Evolutionary conservation across 2,329 filamentous ascomycete genomes (phyloP).

Genomic region (Fusarium torreyae): DNA sequence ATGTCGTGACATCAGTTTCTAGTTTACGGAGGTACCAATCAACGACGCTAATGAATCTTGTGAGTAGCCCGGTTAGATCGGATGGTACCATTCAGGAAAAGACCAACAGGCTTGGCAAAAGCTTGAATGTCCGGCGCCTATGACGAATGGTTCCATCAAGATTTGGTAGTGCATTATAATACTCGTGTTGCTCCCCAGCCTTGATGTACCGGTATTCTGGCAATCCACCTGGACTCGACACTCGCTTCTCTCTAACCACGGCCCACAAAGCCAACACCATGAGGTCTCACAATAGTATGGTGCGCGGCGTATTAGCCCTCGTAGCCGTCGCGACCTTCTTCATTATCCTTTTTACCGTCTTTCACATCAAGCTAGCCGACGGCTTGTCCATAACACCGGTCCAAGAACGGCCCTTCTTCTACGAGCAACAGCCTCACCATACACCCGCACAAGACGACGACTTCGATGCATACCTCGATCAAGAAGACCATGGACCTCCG

Average conservation of each 20-base stretch:
- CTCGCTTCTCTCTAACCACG: background rate
- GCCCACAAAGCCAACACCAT: slow-evolving; percentile 17
- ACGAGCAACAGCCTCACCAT: slow-evolving; percentile 24
- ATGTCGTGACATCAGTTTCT: background rate
- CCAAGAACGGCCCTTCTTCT: slow-evolving; percentile 32
- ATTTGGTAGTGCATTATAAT: slow-evolving; percentile 17
- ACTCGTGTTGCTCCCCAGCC: slow-evolving; percentile 2
- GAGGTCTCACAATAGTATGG: slow-evolving; percentile 22
- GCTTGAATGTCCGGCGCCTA: slow-evolving; percentile 30
- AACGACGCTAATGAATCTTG: too few species aligned
- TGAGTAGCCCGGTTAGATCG: slow-evolving; percentile 31
- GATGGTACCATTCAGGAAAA: slow-evolving; percentile 23
- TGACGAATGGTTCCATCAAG: slow-evolving; percentile 19
- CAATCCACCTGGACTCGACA: background rate
- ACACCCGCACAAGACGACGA: slow-evolving; percentile 11
- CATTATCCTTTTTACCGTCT: slow-evolving; percentile 25
- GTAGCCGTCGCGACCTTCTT: slow-evolving; percentile 17
- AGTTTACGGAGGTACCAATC: too few species aligned
- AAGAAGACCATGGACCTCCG: background rate
- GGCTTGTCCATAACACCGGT: slow-evolving; percentile 17
- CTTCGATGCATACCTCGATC: slow-evolving; percentile 4
- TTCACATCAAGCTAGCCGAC: slow-evolving; percentile 31
- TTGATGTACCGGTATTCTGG: background rate
- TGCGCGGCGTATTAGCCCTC: slow-evolving; percentile 30
- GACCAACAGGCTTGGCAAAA: slow-evolving; percentile 35